Evolutionary conservation across 2,329 filamentous ascomycete species (phyloP).

Genomic region (Aspergillus nomiae): DNA sequence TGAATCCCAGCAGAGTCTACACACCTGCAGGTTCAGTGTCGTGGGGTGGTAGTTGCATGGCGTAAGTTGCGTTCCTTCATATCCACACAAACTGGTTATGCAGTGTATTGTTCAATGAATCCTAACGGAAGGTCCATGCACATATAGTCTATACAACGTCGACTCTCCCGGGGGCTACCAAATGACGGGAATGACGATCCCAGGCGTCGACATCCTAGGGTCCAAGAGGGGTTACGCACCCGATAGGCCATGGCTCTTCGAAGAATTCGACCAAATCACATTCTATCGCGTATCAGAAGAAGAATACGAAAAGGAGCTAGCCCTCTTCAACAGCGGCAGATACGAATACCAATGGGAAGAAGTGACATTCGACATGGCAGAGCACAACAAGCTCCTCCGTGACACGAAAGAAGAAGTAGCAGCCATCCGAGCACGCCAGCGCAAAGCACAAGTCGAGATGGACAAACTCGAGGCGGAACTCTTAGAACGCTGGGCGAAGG

Average conservation of each 20-base stretch:
- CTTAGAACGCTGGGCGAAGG: slow-evolving; percentile 39
- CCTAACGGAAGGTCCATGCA: neutral
- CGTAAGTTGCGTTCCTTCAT: slow-evolving; percentile 22
- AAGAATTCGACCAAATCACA: slow-evolving; percentile 59
- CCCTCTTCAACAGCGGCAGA: slow-evolving; percentile 52
- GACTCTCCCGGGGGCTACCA: slow-evolving; percentile 61
- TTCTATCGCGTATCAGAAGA: slow-evolving; percentile 57
- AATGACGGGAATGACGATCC: slow-evolving; percentile 56
- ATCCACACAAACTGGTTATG: neutral
- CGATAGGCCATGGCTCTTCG: slow-evolving; percentile 56
- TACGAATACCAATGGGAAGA: slow-evolving; percentile 56
- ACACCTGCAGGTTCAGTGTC: slow-evolving; percentile 59
- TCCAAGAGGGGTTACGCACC: slow-evolving; percentile 53
- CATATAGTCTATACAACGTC: slow-evolving; percentile 53
- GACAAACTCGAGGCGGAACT: slow-evolving; percentile 39
- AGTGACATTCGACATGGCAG: slow-evolving; percentile 57
- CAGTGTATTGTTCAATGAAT: neutral
- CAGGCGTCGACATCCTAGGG: slow-evolving; percentile 56
- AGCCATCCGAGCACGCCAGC: slow-evolving; percentile 49
- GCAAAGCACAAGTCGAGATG: slow-evolving; percentile 50
- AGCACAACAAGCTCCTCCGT: slow-evolving; percentile 53
- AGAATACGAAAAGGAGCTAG: slow-evolving; percentile 53
- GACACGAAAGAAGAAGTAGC: slow-evolving; percentile 52
- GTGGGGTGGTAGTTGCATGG: slow-evolving; percentile 59
- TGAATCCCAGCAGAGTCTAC: slow-evolving; percentile 59